Evolutionary conservation across 208 protist genomes (phyloP).

Genomic region (Leishmania tropica): DNA sequence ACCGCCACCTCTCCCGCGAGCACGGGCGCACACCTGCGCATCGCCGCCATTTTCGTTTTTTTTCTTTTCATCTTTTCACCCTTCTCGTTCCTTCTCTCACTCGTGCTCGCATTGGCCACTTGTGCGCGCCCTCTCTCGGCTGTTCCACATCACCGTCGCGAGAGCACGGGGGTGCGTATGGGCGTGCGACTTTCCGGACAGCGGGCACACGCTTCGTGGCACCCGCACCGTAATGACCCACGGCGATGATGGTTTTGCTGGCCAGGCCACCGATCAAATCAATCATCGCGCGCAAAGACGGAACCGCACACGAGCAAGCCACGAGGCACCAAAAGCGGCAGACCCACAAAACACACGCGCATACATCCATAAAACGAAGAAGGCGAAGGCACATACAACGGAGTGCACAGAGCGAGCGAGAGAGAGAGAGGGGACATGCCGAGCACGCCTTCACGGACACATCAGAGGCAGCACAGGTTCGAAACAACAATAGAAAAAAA

Average conservation of each 20-base stretch:
- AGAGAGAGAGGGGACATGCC: neutral
- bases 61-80: neutral
- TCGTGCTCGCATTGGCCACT: neutral
- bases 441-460: neutral
- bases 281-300: neutral
- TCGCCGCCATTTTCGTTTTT: neutral
- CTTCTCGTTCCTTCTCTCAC: neutral
- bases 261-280: neutral
- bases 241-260: neutral
- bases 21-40: neutral
- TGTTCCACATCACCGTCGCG: too few relatives aligned
- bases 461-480: neutral
- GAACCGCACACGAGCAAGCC: neutral
- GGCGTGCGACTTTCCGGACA: neutral
- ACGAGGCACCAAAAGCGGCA: neutral
- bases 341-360: too few relatives aligned
- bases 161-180: too few relatives aligned
- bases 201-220: neutral
- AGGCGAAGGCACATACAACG: neutral
- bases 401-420: neutral
- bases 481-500: neutral
- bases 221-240: neutral
- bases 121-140: neutral
- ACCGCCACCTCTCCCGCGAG: neutral
- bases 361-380: neutral